phyloP scores from a whole-genome alignment of 2,329 filamentous ascomycete genomes.

The Hymenoscyphus repandus region DNA sequence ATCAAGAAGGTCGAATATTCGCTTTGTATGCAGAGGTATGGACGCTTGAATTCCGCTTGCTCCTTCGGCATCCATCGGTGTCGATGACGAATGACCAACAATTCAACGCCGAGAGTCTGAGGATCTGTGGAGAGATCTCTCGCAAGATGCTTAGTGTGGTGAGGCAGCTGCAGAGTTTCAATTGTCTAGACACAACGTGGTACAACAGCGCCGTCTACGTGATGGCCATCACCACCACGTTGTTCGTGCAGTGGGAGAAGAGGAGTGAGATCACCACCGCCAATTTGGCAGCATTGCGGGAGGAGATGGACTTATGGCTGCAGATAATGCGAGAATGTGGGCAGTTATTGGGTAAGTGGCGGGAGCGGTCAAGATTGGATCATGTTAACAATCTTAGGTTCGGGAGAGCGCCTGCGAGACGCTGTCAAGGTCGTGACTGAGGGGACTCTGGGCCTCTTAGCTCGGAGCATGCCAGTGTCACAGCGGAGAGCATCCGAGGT shows the following conservation, averaged over 20 bases:
- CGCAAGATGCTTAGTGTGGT: conserved; percentile 58
- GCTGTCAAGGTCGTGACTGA: conserved; percentile 45
- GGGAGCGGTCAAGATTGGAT: neutral
- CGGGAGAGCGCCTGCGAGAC: conserved; percentile 41
- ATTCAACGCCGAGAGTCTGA: conserved; percentile 56
- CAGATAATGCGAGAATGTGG: conserved; percentile 63
- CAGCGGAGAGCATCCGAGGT: conserved; percentile 29
- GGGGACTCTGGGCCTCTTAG: conserved; percentile 42
- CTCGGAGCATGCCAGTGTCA: conserved; percentile 36
- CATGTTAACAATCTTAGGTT: conserved; percentile 32
- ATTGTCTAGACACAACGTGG: conserved; percentile 73
- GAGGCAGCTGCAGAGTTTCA: conserved; percentile 54
- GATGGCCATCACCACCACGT: conserved; percentile 65
- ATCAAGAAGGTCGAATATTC: conserved; percentile 40
- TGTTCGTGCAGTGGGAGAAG: conserved; percentile 66
- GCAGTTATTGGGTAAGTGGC: conserved; percentile 55
- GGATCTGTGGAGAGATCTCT: conserved; percentile 61
- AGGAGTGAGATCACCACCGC: conserved; percentile 52
- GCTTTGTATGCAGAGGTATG: conserved; percentile 51
- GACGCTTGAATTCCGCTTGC: conserved; percentile 52
- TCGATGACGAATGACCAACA: conserved; percentile 49
- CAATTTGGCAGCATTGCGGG: conserved; percentile 54
- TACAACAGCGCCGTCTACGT: conserved; percentile 68
- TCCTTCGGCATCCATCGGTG: conserved; percentile 57
- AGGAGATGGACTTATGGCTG: conserved; percentile 67